Conservation (phyloP, 768 basidiomycete species). For the Lepiota venenata region DNA sequence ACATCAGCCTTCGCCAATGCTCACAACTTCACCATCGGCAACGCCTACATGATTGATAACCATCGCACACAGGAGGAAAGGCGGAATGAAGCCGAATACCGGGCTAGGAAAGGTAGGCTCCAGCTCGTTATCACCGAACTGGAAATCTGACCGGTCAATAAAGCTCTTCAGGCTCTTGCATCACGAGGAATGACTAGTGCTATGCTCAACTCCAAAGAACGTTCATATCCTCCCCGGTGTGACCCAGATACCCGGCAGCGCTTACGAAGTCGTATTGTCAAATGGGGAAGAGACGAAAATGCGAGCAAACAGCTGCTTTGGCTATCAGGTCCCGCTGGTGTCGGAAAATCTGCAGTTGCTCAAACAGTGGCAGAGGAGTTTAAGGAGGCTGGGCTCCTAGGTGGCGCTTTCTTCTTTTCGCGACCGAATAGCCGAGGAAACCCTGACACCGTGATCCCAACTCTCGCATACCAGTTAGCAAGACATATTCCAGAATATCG, state of each 20-base stretch:
- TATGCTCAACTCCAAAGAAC: no score
- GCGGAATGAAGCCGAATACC: no score
- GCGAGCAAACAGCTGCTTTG: neutral
- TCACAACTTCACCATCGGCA: no score
- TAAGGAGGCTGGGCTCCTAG: neutral
- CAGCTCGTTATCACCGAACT: no score
- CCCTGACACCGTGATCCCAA: neutral
- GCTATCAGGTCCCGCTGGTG: slow-evolving; percentile 6
- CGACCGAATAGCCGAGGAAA: neutral
- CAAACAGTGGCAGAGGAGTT: slow-evolving; percentile 4
- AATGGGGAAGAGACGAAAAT: neutral
- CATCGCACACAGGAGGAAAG: no score
- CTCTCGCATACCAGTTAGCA: slow-evolving; percentile 5
- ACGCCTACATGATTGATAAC: no score
- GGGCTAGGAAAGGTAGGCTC: no score
- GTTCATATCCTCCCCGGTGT: neutral
- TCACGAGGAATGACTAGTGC: no score
- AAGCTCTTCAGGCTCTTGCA: no score
- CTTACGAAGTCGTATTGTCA: neutral
- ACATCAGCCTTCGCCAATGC: no score
- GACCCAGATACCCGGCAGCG: neutral
- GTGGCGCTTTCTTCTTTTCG: slow-evolving; percentile 9
- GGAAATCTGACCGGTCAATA: no score
- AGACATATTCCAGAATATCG: neutral
- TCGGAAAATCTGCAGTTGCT: slow-evolving; percentile 8